A percentile compares a stretch with the other conserved stretches of the same genome.
phyloP scores from a whole-genome alignment of 2,329 filamentous ascomycete genomes.

The Cercospora brassicicola region DNA sequence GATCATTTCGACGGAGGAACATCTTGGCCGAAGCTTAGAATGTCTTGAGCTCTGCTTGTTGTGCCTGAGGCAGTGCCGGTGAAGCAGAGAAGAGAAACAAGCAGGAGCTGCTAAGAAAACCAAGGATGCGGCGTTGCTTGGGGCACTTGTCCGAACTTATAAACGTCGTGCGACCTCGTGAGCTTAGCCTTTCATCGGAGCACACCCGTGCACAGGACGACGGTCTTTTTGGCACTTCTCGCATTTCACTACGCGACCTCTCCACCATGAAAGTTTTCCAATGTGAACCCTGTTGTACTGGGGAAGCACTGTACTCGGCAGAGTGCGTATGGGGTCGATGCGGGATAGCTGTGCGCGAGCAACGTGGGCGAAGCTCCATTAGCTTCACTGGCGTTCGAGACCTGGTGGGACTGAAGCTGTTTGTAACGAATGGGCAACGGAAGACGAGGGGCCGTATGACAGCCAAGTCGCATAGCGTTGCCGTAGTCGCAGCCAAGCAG shows the following conservation, averaged over 20 bases:
- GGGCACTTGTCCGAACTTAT: slow-evolving; percentile 6
- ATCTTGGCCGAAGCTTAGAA: slow-evolving; percentile 30
- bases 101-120: slow-evolving; percentile 5
- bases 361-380: slow-evolving; percentile 3
- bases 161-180: neutral
- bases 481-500: slow-evolving; percentile 4
- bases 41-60: neutral
- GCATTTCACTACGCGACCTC: neutral
- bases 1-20: slow-evolving; percentile 34
- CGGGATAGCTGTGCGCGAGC: slow-evolving; percentile 6
- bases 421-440: slow-evolving; percentile 3
- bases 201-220: neutral
- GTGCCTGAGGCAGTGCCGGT: neutral
- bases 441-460: neutral
- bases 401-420: neutral
- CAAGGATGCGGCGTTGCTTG: slow-evolving; percentile 9
- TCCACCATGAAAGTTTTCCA: neutral
- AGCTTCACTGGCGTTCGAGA: neutral
- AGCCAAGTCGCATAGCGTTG: slow-evolving; percentile 14
- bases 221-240: neutral
- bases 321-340: slow-evolving; percentile 10
- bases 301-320: slow-evolving; percentile 4
- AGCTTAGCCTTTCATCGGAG: neutral
- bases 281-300: neutral
- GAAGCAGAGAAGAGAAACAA: slow-evolving; percentile 4